These are phyloP conservation scores for Aspergillus tubingensis DNA, from an alignment of 2,329 filamentous ascomycete genomes.

Conservation along the genomic window DNA sequence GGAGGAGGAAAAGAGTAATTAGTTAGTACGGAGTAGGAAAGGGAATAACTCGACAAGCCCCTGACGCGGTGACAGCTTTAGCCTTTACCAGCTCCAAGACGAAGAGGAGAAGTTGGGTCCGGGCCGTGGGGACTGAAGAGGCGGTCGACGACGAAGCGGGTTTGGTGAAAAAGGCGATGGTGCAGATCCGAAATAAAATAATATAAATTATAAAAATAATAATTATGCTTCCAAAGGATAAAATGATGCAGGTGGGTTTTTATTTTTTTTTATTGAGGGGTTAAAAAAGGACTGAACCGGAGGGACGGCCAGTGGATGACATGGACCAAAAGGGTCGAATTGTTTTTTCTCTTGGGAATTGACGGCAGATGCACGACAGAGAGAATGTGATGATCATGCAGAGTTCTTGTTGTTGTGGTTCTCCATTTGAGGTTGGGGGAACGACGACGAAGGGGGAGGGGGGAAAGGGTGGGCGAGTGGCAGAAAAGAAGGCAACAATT, in stretches of 20 bases:
- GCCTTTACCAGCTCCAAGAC: constrained; percentile 28
- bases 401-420: neutral
- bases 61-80: constrained; percentile 42
- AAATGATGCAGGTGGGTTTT: constrained; percentile 21
- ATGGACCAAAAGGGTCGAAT: constrained; percentile 13
- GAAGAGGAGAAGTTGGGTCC: constrained; percentile 23
- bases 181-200: constrained; percentile 26
- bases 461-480: constrained; percentile 2
- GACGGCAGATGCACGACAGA: constrained; percentile 3
- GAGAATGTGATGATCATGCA: constrained; percentile 7
- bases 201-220: constrained; percentile 12
- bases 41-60: constrained; percentile 24
- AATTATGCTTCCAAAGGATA: constrained; percentile 8
- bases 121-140: constrained; percentile 32
- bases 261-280: constrained; percentile 20
- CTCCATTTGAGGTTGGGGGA: neutral
- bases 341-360: neutral
- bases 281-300: constrained; percentile 14
- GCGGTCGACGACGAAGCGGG: constrained; percentile 27
- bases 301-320: constrained; percentile 17
- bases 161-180: constrained; percentile 19
- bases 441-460: neutral
- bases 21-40: neutral
- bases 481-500: constrained; percentile 18
- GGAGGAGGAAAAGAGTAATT: constrained; percentile 5